phyloP scores from a whole-genome alignment of 345 rosid genomes.

The Physaria fendleri region DNA sequence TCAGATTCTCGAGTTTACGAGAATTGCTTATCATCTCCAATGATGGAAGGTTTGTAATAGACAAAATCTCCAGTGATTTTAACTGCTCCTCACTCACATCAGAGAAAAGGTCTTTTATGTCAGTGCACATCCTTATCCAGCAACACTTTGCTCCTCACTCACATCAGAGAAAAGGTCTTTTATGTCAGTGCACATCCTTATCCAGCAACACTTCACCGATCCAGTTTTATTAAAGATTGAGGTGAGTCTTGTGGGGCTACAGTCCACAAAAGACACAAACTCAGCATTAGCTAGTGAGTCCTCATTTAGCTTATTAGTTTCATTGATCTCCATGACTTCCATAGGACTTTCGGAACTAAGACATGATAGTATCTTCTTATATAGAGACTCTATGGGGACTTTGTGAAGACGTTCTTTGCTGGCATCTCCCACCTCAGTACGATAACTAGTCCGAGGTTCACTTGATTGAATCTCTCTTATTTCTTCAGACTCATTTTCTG shows the following conservation, averaged over 20 bases:
- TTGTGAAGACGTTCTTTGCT: no score
- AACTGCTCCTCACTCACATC: no score
- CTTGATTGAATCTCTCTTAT: background rate
- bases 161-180: background rate
- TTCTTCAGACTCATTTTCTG: background rate
- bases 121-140: no score
- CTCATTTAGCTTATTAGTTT: background rate
- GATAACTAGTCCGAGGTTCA: no score
- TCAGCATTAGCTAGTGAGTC: background rate
- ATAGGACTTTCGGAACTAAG: background rate
- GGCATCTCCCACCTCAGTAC: no score
- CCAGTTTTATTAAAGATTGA: background rate
- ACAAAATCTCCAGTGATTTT: background rate
- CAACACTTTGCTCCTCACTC: background rate
- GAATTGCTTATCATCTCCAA: no score
- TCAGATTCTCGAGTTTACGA: no score
- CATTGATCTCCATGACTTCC: background rate
- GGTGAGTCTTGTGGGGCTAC: background rate
- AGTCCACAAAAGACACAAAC: background rate
- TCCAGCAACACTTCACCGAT: background rate
- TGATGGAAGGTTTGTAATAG: no score
- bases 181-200: background rate
- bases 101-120: no score
- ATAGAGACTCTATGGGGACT: background rate
- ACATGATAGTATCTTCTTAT: background rate